phyloP scores from a whole-genome alignment of 2,329 filamentous ascomycete species.

The Alternaria hordeiaustralica region DNA sequence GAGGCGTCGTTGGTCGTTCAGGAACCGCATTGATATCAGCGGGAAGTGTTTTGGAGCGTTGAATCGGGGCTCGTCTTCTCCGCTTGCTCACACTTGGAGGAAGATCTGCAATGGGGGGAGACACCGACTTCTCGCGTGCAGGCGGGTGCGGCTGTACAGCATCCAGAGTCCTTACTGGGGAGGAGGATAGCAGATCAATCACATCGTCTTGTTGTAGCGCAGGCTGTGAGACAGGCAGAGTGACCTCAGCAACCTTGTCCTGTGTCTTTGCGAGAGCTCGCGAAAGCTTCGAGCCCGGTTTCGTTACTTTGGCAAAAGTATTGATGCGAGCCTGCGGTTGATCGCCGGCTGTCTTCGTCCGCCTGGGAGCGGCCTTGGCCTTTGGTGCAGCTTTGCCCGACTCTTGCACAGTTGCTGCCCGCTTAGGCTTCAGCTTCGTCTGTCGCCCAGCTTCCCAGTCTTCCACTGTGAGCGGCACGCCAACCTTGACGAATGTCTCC shows the following conservation, averaged over 20 bases:
- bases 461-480: conserved; percentile 69
- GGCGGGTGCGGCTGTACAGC: not conserved
- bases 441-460: conserved; percentile 63
- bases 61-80: conserved; percentile 38
- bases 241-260: conserved; percentile 2
- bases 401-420: conserved; percentile 28
- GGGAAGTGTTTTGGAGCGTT: conserved; percentile 43
- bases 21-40: conserved; percentile 11
- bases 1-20: conserved; percentile 27
- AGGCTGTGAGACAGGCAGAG: conserved; percentile 1
- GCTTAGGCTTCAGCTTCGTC: conserved; percentile 29
- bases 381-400: conserved; percentile 27
- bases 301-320: conserved; percentile 45
- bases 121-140: conserved; percentile 21
- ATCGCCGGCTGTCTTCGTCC: conserved; percentile 26
- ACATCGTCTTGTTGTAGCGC: conserved; percentile 9
- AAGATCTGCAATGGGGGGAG: conserved; percentile 29
- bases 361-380: conserved; percentile 26
- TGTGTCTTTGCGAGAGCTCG: conserved; percentile 30
- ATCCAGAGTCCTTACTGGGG: conserved; percentile 23
- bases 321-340: conserved; percentile 34
- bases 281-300: conserved; percentile 35
- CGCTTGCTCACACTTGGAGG: conserved; percentile 42
- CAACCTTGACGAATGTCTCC: conserved; percentile 67
- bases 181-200: conserved; percentile 40